Evolutionary conservation across 306 rosid species (phyloP), one percentile per base, ranked within the genome.

Genomic region (Rosa persica): DNA sequence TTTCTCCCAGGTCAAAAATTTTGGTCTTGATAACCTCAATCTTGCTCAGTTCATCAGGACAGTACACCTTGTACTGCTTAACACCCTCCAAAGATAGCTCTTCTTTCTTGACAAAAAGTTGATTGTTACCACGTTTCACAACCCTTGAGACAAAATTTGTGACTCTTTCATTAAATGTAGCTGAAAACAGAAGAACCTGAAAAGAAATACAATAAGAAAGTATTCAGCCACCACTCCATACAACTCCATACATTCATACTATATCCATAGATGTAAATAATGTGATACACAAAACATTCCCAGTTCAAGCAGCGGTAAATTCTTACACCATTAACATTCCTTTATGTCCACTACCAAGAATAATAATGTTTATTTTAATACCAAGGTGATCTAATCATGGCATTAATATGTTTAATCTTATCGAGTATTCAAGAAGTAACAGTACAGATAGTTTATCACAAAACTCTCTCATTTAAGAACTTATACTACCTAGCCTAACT

Each of bases 161-260:
- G 68, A 94, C 98, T 2, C 25, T 83, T n/a, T 94, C 97, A 77
- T 89, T 92, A 55, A 94, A 94, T 38, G 98, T 94, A 60, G 97
- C 98, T 78, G 98, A 94, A 86, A 92, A 94, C 81, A 93, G 79
- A 78, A 90, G 92, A 80, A 91, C 94, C 97, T 93, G 93, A 64
- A 76, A 81, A 57, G 11, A 64, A 72, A 51, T 58, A 16, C 15
- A 16, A 25, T 20, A 43, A 55, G 13, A 42, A 42, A 8, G 44
- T 38, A 43, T 20, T 70, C 48, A 70, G n/a, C 15, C 38, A 34
- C 19, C 27, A 58, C 5, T 43, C n/a, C 46, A 43, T 61, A 27
- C 20, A 27, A 44, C 12, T 57, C 39, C 12, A 38, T 23, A 40
- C 3, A 6, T 74, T 42, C 22, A 23, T 7, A 23, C 3, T 12